Evolutionary conservation across 345 rosid species (phyloP).

Genomic region (Citrus hindsii): DNA sequence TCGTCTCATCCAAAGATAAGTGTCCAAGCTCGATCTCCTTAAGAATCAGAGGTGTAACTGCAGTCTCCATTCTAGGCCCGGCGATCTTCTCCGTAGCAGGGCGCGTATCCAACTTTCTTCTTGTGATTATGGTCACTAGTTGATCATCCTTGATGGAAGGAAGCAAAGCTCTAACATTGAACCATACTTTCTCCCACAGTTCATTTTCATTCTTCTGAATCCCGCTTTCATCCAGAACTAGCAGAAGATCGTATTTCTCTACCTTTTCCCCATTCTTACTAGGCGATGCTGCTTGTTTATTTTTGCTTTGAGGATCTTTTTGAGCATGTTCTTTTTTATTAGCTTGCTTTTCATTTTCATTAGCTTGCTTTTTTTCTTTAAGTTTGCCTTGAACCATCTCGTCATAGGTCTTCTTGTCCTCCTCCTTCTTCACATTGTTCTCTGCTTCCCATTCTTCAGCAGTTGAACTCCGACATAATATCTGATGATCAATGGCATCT

Average conservation of each 20-base stretch:
- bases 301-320: background rate
- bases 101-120: background rate
- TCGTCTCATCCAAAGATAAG: background rate
- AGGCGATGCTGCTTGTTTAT: background rate
- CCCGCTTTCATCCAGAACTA: constrained; percentile 45
- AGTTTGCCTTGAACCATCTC: background rate
- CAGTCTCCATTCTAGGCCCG: background rate
- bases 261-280: no score
- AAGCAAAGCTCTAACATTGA: background rate
- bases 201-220: background rate
- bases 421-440: constrained; percentile 24
- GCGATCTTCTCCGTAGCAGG: background rate
- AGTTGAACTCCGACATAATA: constrained; percentile 18
- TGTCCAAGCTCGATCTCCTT: background rate
- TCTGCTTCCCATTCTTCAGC: constrained; percentile 30
- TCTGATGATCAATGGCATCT: constrained; percentile 35
- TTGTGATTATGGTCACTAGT: constrained; percentile 23
- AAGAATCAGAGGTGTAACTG: background rate
- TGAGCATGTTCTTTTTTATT: background rate
- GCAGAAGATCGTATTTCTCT: constrained; percentile 17
- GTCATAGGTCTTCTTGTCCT: constrained; percentile 9
- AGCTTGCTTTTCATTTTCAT: no score
- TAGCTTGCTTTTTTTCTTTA: background rate
- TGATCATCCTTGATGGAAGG: no score
- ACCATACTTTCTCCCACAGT: background rate